Evolutionary conservation across 2,329 filamentous ascomycete genomes (phyloP).

Genomic region (Myrmaecium sp.): DNA sequence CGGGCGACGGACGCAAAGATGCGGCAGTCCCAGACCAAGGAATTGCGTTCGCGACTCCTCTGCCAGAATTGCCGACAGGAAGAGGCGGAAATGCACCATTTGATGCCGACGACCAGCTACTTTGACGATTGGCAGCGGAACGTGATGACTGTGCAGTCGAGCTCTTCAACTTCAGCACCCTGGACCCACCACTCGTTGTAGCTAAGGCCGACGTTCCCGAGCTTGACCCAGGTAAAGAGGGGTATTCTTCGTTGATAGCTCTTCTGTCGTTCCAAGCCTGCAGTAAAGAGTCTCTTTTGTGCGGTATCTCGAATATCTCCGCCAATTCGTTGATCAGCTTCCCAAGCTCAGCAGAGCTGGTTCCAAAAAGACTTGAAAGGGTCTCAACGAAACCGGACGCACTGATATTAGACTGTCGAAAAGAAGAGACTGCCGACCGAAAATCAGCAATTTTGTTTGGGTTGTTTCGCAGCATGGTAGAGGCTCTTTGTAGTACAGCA

Average conservation of each 20-base stretch:
- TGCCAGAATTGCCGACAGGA: slow-evolving; percentile 10
- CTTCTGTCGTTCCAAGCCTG: slow-evolving; percentile 92
- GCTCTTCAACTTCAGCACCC: slow-evolving; percentile 53
- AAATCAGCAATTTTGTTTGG: slow-evolving; percentile 58
- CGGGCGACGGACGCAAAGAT: slow-evolving; percentile 12
- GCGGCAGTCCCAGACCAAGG: slow-evolving; percentile 7
- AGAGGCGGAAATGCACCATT: slow-evolving; percentile 8
- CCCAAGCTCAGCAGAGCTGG: slow-evolving; percentile 62
- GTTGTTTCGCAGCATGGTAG: slow-evolving; percentile 65
- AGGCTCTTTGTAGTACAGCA: slow-evolving; percentile 72
- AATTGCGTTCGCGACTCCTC: slow-evolving; percentile 8
- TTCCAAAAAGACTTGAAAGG: slow-evolving; percentile 69
- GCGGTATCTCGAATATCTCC: slow-evolving; percentile 74
- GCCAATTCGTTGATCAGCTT: slow-evolving; percentile 83
- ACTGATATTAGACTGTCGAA: slow-evolving; percentile 49
- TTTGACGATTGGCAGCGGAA: slow-evolving; percentile 37
- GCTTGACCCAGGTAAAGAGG: slow-evolving; percentile 60
- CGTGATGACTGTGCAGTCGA: slow-evolving; percentile 52
- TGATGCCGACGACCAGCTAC: slow-evolving; percentile 41
- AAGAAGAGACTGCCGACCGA: slow-evolving; percentile 62
- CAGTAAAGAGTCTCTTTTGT: slow-evolving; percentile 55
- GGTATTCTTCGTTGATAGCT: slow-evolving; percentile 90
- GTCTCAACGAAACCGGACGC: slow-evolving; percentile 68
- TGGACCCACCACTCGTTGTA: slow-evolving; percentile 36
- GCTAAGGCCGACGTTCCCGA: slow-evolving; percentile 25